Conservation (phyloP, 2,329 filamentous ascomycete species). For the Nothophaeocryptopus gaeumannii region DNA sequence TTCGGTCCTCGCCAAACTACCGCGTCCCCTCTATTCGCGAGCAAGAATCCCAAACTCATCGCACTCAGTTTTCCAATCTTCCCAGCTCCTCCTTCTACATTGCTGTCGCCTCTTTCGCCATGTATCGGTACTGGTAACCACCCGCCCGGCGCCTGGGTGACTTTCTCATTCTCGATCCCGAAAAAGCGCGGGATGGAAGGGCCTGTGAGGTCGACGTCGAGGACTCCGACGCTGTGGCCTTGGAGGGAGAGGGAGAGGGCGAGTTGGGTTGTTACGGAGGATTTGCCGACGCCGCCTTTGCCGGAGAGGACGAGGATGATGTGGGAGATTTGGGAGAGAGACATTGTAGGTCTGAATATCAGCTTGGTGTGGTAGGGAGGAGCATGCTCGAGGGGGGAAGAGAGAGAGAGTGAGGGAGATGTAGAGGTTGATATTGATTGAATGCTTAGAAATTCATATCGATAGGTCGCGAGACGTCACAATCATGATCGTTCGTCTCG, state of each 20-base stretch:
- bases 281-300: slow-evolving; percentile 97
- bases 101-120: slow-evolving; percentile 40
- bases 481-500: too few species aligned
- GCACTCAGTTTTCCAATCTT: slow-evolving; percentile 66
- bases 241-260: slow-evolving; percentile 82
- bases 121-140: slow-evolving; percentile 91
- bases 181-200: slow-evolving; percentile 96
- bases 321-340: slow-evolving; percentile 68
- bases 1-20: slow-evolving; percentile 98
- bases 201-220: slow-evolving; percentile 93
- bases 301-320: slow-evolving; percentile 85
- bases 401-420: too few species aligned
- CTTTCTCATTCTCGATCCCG: slow-evolving; percentile 81
- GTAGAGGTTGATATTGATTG: too few species aligned
- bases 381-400: too few species aligned
- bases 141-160: slow-evolving; percentile 84
- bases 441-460: too few species aligned
- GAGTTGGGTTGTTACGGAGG: slow-evolving; percentile 93
- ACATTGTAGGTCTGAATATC: slow-evolving; percentile 53
- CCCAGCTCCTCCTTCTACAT: slow-evolving; percentile 17
- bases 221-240: slow-evolving; percentile 86
- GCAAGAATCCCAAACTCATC: slow-evolving; percentile 91
- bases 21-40: slow-evolving; percentile 78
- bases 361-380: too few species aligned
- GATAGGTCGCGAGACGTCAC: too few species aligned